Conservation (phyloP, 805 yeast species). For the Diddensiella santjacobensis region DNA sequence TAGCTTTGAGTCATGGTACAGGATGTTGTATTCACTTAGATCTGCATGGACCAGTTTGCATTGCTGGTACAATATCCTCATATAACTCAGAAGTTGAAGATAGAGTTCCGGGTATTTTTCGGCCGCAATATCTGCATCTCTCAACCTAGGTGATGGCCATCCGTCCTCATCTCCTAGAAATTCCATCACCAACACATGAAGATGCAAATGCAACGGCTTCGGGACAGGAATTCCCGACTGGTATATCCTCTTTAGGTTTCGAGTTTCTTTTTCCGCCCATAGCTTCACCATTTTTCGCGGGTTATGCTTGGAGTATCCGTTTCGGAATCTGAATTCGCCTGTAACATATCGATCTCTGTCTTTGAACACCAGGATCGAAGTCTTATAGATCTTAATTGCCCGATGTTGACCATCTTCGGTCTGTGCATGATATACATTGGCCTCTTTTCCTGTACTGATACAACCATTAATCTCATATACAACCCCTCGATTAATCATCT, state of each 20-base stretch:
- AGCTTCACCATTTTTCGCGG: constrained; percentile 96
- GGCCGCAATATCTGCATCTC: constrained; percentile 71
- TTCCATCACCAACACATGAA: constrained; percentile 94
- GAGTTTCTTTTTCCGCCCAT: constrained; percentile 98
- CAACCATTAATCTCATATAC: constrained; percentile 89
- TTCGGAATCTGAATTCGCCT: constrained; percentile 91
- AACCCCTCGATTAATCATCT: constrained; percentile 77
- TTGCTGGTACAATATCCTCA: constrained; percentile 80
- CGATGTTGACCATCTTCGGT: constrained; percentile 42
- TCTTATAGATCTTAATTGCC: constrained; percentile 94
- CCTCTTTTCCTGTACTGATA: constrained; percentile 95
- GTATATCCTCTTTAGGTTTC: constrained; percentile 82
- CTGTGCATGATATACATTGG: constrained; percentile 89
- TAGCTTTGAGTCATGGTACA: constrained; percentile 66
- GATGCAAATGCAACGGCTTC: constrained; percentile 80
- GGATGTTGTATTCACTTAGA: constrained; percentile 89
- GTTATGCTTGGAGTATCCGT: constrained; percentile 77
- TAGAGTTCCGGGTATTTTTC: constrained; percentile 67
- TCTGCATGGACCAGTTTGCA: constrained; percentile 96
- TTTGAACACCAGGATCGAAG: constrained; percentile 93
- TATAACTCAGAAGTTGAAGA: constrained; percentile 73
- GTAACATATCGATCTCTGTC: constrained; percentile 94
- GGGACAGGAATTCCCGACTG: constrained; percentile 87
- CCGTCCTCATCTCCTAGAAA: constrained; percentile 72
- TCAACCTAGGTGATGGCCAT: constrained; percentile 85